These are phyloP conservation scores for Nyssa sinensis DNA, from an alignment of 148 eudicot genomes.

Conservation along the genomic window DNA sequence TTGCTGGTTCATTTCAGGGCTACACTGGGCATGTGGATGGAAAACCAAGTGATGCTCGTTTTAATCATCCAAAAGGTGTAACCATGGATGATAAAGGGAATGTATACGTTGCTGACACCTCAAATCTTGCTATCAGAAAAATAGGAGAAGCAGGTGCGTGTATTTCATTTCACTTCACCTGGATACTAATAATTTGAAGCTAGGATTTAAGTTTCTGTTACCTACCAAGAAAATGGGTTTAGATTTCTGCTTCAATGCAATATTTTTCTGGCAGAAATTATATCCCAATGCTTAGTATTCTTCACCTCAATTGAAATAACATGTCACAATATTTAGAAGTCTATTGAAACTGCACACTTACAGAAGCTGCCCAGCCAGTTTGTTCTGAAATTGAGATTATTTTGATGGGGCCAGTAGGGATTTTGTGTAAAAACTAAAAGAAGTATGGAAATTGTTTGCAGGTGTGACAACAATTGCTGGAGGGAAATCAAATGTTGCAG, in stretches of 20 bases:
- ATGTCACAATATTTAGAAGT: neutral
- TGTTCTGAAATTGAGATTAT: neutral
- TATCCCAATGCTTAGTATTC: neutral
- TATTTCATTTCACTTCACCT: neutral
- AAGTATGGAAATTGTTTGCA: constrained; percentile 21
- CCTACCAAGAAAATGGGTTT: no score
- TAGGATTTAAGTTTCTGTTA: neutral
- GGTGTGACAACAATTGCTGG: constrained; percentile 99
- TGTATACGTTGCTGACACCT: constrained; percentile 89
- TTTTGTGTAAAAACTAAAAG: neutral
- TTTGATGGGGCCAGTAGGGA: neutral
- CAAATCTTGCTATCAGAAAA: constrained; percentile 88
- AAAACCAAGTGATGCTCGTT: constrained; percentile 92
- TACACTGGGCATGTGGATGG: constrained; percentile 98
- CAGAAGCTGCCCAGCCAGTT: no score
- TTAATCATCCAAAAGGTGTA: constrained; percentile 85
- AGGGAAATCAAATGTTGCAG: constrained; percentile 90
- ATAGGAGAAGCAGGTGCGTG: constrained; percentile 85
- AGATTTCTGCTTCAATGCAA: no score
- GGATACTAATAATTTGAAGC: constrained; percentile 1
- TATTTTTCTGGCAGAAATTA: no score
- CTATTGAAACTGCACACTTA: neutral
- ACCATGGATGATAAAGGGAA: constrained; percentile 96
- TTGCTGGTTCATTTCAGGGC: constrained; percentile 98
- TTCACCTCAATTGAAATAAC: neutral